phyloP scores from a whole-genome alignment of 1,284 basidiomycete genomes.

The Cryptococcus neoformans region DNA sequence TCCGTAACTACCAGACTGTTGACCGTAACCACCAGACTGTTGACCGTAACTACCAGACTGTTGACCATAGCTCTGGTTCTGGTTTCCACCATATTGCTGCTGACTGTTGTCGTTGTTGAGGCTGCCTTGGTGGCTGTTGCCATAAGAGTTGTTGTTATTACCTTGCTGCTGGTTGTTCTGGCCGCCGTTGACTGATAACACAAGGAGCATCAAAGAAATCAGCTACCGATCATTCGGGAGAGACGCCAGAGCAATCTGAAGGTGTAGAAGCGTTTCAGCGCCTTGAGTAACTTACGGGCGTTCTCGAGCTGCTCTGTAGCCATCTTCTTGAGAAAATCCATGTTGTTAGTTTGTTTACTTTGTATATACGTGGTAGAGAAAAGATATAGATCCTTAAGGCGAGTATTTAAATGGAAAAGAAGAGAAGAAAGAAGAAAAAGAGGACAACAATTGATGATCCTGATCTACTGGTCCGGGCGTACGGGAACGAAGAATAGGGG shows the following conservation, averaged over 20 bases:
- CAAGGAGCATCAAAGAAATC: background rate
- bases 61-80: constrained; percentile 5
- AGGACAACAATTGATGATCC: too few species aligned
- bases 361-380: background rate
- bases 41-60: background rate
- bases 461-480: too few species aligned
- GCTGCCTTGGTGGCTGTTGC: background rate
- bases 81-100: background rate
- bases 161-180: constrained; percentile 5
- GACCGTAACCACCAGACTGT: constrained; percentile 5
- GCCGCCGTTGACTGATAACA: constrained; percentile 1
- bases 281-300: constrained; percentile 1
- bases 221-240: background rate
- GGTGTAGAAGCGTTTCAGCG: background rate
- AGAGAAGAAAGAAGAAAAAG: background rate
- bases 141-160: background rate
- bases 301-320: constrained; percentile 14
- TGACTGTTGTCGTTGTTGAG: constrained; percentile 1
- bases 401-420: background rate
- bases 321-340: constrained; percentile 22
- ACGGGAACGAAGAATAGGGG: too few species aligned
- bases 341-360: constrained; percentile 1
- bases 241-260: background rate
- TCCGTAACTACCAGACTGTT: background rate
- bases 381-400: background rate